Percentiles rank a stretch among this genome's conserved stretches.
Evolutionary conservation across 176 grass and related monocot species (phyloP).

Genomic region (Echinochloa phyllopogon): DNA sequence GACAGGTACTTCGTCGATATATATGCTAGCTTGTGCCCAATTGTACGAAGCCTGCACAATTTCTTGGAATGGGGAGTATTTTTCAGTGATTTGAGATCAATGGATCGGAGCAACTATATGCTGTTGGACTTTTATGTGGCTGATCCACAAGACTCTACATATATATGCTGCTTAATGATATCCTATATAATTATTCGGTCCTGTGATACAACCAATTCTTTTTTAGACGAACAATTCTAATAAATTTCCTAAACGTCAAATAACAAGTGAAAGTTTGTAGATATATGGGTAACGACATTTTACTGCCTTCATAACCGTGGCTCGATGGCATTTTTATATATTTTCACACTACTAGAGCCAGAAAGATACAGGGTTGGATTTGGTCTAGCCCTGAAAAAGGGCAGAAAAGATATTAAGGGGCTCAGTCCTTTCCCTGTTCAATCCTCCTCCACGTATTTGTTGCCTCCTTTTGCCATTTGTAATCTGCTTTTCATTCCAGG

Average conservation of each 20-base stretch:
- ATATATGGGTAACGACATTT: neutral
- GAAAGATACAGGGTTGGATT: neutral
- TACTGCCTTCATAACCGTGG: neutral
- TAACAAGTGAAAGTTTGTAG: neutral
- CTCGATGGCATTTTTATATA: neutral
- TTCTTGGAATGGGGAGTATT: neutral
- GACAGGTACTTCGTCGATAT: neutral
- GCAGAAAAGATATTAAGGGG: neutral
- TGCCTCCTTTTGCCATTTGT: neutral
- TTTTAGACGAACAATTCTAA: neutral
- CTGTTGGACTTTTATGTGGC: neutral
- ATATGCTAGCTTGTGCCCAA: too few species aligned
- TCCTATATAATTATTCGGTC: neutral
- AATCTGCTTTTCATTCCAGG: neutral
- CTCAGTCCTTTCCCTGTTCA: neutral
- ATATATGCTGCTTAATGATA: too few species aligned
- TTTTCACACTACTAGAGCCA: neutral
- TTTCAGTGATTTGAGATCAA: neutral
- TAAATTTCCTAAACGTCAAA: neutral
- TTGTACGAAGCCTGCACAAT: neutral
- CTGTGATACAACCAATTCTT: neutral
- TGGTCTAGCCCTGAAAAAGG: slow-evolving; percentile 22
- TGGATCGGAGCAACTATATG: neutral
- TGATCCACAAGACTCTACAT: too few species aligned
- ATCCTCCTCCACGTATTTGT: slow-evolving; percentile 15